Evolutionary conservation across 75 land plant genomes (phyloP), one percentile per base, ranked within the genome.

Genomic region (Selaginella tamariscina): DNA sequence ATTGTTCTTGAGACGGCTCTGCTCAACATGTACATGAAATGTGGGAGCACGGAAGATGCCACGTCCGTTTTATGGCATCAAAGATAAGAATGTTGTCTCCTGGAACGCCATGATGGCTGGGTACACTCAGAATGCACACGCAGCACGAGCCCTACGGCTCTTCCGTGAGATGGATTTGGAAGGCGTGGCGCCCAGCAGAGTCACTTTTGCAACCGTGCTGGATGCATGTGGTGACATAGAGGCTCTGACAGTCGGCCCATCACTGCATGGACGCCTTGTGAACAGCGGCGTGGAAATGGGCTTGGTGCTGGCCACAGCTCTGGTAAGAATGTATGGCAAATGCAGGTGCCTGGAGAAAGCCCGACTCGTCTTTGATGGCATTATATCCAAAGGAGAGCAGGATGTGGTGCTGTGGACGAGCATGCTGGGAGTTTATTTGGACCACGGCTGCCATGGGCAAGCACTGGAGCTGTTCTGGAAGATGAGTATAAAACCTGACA

Each of bases 181-280:
- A 18, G 79, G 57, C 0, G 30, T 57, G 20, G 31, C 66, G 1
- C 78, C 79, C 21, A 77, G 72, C 22, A 66, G 68, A 15, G 66
- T 31, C 71, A 77, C 79, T 8, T 68, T 72, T 44, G 66, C 79
- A 20, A 72, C 75, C 18, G 44, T 65, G 2, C 39, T 77, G 57
- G 64, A n/a, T 0, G 68, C 74, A 24, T 71, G 78, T 66, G 78
- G 78, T 5, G 49, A 39, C 11, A 39, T 39, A 5, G 49, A 5
- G 15, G 15, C 5, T 5, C 49, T 39, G 49, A 5, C 11, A 39
- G 49, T 5, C 11, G 49, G 49, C 5, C 11, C 5, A 15, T 5
- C 49, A 5, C 11, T 15, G 49, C 49, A 39, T 15, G 49, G 15
- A 5, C 49, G 49, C 5, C 5, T 39, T 15, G 49, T 39, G 11